These are phyloP conservation scores for Neofusicoccum kwambonambiense DNA, from an alignment of 2,329 filamentous ascomycete species.

Conservation along the genomic window DNA sequence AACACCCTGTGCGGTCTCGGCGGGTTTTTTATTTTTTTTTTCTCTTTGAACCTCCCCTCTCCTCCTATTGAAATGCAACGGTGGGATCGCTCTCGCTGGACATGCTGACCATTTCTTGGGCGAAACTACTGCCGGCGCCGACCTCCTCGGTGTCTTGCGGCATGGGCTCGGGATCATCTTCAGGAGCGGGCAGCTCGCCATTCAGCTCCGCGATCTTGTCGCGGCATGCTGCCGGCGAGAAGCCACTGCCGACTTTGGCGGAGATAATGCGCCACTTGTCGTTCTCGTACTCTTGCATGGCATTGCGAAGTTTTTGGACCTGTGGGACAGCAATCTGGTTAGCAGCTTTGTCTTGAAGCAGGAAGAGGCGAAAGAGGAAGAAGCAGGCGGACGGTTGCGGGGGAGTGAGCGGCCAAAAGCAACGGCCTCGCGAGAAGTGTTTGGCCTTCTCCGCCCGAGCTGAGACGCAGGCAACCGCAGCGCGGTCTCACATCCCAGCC, in stretches of 20 bases:
- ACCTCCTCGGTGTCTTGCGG: slow-evolving; percentile 12
- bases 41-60: background rate
- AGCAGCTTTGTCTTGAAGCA: background rate
- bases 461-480: background rate
- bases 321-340: slow-evolving; percentile 36
- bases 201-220: slow-evolving; percentile 69
- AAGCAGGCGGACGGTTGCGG: background rate
- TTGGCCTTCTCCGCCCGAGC: background rate
- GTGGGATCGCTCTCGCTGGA: slow-evolving; percentile 8
- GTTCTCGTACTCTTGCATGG: slow-evolving; percentile 81
- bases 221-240: slow-evolving; percentile 82
- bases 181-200: slow-evolving; percentile 6
- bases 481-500: background rate
- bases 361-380: background rate
- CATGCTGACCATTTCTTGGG: slow-evolving; percentile 14
- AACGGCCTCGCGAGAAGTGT: background rate
- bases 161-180: slow-evolving; percentile 10
- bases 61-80: slow-evolving; percentile 11
- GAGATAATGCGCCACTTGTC: slow-evolving; percentile 92
- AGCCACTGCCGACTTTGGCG: slow-evolving; percentile 85
- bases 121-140: slow-evolving; percentile 8
- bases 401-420: background rate
- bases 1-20: background rate
- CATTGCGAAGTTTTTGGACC: slow-evolving; percentile 74
- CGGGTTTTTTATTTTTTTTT: background rate